Base-by-base conservation (phyloP, 2,329 filamentous ascomycete genomes). In the Xylaria arbuscula region DNA sequence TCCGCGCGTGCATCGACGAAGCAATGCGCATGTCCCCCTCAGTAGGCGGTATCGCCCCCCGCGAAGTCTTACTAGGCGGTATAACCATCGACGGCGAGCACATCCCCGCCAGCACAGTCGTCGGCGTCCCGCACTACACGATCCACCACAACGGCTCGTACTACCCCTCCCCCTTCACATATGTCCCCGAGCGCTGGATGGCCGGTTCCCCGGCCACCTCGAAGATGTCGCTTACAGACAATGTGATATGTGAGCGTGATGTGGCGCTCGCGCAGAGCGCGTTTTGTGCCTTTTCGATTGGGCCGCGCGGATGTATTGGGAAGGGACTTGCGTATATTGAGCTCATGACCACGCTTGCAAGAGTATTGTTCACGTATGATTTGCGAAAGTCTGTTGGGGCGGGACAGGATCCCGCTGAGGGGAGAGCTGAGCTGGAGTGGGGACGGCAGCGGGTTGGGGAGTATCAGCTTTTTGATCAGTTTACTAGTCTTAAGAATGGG, bases 211-310 rank as follows among this genome's bases (percentile, higher is more conserved):
- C 65, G 28, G 66, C 59, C 4, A 82, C 81, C 51, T 73, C 75
- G 72, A 77, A 84, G 78, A 76, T 78, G 73, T 51, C 68, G 28
- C 28, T 28, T 28, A 28, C 28, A 76, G 34, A 77, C 70, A 36
- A 78, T 64, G 72, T 77, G 36, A 83, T 84, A 0, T 85, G 81
- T 5, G 84, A 86, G 66, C 83, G 84, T 1, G 86, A 88, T 61
- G 81, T 88, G 1, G 81, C 83, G 2, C 75, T 82, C 5, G 90
- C 91, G 1, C 86, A 90, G 59, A 85, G 84, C 40, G 92, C 92
- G 0, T 95, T 92, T 80, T 93, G 90, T 70, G 91, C 93, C 1
- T 93, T 93, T 74, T 89, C 87, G 54, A 82, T 92, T 69, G 91
- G 91, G 0, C 88, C 90, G 0, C 82, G 91, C 11, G 90, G 90